These are phyloP conservation scores for Kuraishia cidri DNA, from an alignment of 805 yeast genomes.

Conservation along the genomic window DNA sequence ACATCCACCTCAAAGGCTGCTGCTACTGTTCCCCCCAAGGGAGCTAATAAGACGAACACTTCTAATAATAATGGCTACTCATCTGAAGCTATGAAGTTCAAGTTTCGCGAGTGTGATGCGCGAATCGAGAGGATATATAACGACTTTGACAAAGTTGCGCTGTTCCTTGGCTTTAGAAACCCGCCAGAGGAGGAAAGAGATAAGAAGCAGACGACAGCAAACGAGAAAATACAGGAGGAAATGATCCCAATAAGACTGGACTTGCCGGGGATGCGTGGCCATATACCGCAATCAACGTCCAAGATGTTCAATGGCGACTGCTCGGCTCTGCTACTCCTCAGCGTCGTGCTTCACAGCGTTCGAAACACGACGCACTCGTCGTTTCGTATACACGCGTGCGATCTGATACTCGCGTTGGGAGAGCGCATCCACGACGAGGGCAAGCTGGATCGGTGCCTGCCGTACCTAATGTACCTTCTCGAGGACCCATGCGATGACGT, in stretches of 20 bases:
- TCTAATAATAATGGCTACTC: no score
- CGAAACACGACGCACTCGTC: constrained; percentile 52
- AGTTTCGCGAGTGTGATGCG: constrained; percentile 36
- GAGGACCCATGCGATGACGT: constrained; percentile 63
- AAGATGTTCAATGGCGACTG: constrained; percentile 20
- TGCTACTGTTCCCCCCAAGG: neutral
- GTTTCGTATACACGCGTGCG: constrained; percentile 62
- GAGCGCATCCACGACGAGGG: constrained; percentile 75
- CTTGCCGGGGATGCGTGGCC: constrained; percentile 43
- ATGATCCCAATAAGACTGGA: constrained; percentile 32
- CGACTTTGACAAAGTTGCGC: constrained; percentile 44
- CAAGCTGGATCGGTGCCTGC: constrained; percentile 78
- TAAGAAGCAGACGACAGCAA: constrained; percentile 4
- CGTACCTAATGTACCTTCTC: constrained; percentile 64
- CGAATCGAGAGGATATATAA: constrained; percentile 51
- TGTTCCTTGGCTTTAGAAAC: constrained; percentile 26
- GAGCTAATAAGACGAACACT: no score
- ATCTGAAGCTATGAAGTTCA: constrained; percentile 9
- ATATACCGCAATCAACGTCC: constrained; percentile 29
- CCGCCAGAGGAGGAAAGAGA: constrained; percentile 7
- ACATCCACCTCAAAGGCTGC: constrained; percentile 3
- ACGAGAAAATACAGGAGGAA: constrained; percentile 7
- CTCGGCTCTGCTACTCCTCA: constrained; percentile 48
- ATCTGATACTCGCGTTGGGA: constrained; percentile 64
- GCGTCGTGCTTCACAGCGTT: constrained; percentile 48